Conservation (phyloP, 768 basidiomycete species). For the Trametes gibbosa region DNA sequence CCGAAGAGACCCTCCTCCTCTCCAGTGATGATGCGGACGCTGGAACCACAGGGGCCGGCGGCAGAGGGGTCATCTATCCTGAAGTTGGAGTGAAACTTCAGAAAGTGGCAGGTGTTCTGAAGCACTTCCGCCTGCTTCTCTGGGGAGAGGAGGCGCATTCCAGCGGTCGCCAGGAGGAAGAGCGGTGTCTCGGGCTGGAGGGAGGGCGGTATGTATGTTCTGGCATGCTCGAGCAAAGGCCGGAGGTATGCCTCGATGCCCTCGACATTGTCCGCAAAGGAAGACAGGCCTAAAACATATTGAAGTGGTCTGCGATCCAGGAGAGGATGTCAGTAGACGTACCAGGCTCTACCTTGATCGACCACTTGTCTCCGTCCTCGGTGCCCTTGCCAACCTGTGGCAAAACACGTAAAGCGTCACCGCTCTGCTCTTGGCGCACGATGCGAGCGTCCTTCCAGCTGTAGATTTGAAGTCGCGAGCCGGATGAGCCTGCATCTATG, state of each 20-base stretch:
- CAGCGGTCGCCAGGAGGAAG: conserved; percentile 94
- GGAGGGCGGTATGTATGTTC: conserved; percentile 81
- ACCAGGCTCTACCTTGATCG: conserved; percentile 93
- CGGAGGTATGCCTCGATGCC: conserved; percentile 72
- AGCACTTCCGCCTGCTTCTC: conserved; percentile 71
- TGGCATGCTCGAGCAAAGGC: conserved; percentile 82
- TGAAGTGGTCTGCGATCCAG: neutral
- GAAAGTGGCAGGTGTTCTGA: conserved; percentile 72
- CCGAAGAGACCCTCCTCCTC: conserved; percentile 98
- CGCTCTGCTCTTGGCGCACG: conserved; percentile 50
- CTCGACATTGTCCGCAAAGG: conserved; percentile 67
- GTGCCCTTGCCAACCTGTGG: conserved; percentile 94
- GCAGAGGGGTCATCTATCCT: conserved; percentile 63
- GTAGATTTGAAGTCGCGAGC: conserved; percentile 94
- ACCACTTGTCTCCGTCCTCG: conserved; percentile 76
- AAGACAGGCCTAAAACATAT: conserved; percentile 70
- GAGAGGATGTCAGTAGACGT: conserved; percentile 30
- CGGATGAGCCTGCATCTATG: conserved; percentile 98
- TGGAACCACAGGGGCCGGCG: conserved; percentile 85
- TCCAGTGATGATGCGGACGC: conserved; percentile 91
- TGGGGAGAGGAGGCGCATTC: conserved; percentile 85
- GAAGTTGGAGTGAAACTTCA: conserved; percentile 75
- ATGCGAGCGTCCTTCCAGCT: conserved; percentile 87
- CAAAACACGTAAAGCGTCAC: conserved; percentile 51
- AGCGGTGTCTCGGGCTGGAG: conserved; percentile 82